phyloP scores from a whole-genome alignment of 176 grass and related monocot species.

The Carex scoparia region DNA sequence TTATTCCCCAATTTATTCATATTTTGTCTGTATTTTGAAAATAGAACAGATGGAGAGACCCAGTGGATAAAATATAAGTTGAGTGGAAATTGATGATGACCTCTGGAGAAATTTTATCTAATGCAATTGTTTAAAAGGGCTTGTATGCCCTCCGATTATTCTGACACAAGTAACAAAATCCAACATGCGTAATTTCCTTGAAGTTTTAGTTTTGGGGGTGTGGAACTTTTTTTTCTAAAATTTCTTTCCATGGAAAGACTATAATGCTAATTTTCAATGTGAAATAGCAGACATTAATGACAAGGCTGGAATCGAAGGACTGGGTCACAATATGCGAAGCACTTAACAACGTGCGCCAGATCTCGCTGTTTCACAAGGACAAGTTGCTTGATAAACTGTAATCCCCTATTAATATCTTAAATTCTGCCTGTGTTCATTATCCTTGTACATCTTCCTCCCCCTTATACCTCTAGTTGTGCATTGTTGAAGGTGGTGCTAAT shows the following conservation, averaged over 20 bases:
- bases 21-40: neutral
- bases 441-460: neutral
- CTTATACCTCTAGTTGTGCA: neutral
- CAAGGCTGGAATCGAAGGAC: slow-evolving; percentile 88
- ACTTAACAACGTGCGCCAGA: slow-evolving; percentile 87
- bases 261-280: slow-evolving; percentile 15
- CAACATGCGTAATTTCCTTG: neutral
- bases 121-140: neutral
- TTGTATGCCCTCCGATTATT: neutral
- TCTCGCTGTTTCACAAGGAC: slow-evolving; percentile 79
- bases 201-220: neutral
- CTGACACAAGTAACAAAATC: neutral
- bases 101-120: neutral
- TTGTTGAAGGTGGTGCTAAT: neutral
- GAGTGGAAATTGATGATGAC: neutral
- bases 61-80: neutral
- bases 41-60: neutral
- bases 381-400: slow-evolving; percentile 76
- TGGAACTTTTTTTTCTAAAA: neutral
- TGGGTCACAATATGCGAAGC: slow-evolving; percentile 90
- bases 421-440: neutral
- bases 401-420: slow-evolving; percentile 17
- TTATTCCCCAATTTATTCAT: neutral
- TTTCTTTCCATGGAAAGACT: neutral
- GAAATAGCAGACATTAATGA: slow-evolving; percentile 54